Evolutionary conservation across 225 moss, liverwort and hornwort genomes (phyloP).

Genomic region (Pseudoscleropodium purum): DNA sequence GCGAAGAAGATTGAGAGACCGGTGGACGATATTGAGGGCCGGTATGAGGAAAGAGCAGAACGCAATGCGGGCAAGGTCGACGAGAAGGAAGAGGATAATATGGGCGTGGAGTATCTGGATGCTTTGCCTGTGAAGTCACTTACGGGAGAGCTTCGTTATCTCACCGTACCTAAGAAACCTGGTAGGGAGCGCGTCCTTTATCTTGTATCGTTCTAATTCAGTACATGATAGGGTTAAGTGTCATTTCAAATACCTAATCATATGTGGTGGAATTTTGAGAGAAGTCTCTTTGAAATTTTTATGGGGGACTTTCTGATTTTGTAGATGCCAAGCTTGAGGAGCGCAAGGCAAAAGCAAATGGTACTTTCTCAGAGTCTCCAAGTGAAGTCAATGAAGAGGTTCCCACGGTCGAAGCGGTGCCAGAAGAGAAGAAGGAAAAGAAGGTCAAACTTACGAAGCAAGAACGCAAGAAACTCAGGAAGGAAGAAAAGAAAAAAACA

Average conservation of each 20-base stretch:
- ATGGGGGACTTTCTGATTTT: neutral
- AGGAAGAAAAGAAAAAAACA: slow-evolving; percentile 36
- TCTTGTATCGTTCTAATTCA: neutral
- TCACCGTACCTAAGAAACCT: slow-evolving; percentile 35
- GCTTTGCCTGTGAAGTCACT: slow-evolving; percentile 87
- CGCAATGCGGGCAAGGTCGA: slow-evolving; percentile 28
- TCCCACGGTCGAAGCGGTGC: neutral
- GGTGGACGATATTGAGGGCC: slow-evolving; percentile 64
- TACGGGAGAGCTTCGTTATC: slow-evolving; percentile 76
- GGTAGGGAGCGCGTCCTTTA: slow-evolving; percentile 7
- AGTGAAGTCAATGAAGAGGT: neutral
- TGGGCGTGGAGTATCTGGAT: slow-evolving; percentile 68
- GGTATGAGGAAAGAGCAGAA: slow-evolving; percentile 66
- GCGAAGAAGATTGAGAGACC: slow-evolving; percentile 31
- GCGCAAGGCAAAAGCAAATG: slow-evolving; percentile 59
- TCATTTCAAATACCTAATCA: neutral
- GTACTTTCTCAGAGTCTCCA: neutral
- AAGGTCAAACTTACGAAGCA: slow-evolving; percentile 52
- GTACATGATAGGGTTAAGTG: neutral
- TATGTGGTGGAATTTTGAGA: neutral
- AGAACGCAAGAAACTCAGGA: slow-evolving; percentile 61
- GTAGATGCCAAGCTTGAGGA: slow-evolving; percentile 56
- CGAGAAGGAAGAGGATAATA: slow-evolving; percentile 1
- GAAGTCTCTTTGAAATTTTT: neutral
- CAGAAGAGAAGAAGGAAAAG: slow-evolving; percentile 20